Percentiles rank a stretch among this genome's conserved stretches.
Evolutionary conservation across 1,139 yeast genomes (phyloP).

Genomic region (Taphrina betulina): DNA sequence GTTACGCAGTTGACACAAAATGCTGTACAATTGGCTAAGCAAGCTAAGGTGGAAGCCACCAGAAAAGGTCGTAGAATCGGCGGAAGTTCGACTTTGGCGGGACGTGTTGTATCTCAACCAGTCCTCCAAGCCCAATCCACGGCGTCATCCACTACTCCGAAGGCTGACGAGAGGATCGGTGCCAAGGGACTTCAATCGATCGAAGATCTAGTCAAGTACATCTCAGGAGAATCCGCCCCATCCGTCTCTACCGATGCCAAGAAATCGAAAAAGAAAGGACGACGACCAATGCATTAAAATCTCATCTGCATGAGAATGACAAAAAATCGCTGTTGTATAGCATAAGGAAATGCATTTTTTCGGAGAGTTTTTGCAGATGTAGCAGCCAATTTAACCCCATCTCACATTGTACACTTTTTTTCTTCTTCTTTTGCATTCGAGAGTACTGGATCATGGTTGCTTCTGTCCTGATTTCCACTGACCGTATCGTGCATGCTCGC

Average conservation of each 20-base stretch:
- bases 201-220: slow-evolving; percentile 45
- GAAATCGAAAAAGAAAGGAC: slow-evolving; percentile 2
- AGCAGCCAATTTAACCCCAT: no score
- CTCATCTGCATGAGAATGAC: no score
- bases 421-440: no score
- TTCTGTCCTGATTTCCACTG: slow-evolving; percentile 61
- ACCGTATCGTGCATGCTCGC: slow-evolving; percentile 64
- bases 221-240: slow-evolving; percentile 37
- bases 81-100: slow-evolving; percentile 8
- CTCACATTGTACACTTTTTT: no score
- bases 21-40: slow-evolving; percentile 44
- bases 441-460: no score
- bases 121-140: slow-evolving; percentile 1
- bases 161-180: slow-evolving; percentile 17
- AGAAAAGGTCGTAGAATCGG: slow-evolving; percentile 18
- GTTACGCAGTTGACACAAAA: slow-evolving; percentile 50
- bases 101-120: slow-evolving; percentile 10
- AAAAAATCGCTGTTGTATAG: no score
- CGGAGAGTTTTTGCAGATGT: no score
- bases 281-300: slow-evolving; percentile 16
- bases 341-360: no score
- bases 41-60: slow-evolving; percentile 21
- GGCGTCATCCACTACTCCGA: neutral
- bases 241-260: neutral
- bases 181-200: slow-evolving; percentile 36